Conservation (phyloP, 176 grass and related monocot genomes). For the Puya raimondii region DNA sequence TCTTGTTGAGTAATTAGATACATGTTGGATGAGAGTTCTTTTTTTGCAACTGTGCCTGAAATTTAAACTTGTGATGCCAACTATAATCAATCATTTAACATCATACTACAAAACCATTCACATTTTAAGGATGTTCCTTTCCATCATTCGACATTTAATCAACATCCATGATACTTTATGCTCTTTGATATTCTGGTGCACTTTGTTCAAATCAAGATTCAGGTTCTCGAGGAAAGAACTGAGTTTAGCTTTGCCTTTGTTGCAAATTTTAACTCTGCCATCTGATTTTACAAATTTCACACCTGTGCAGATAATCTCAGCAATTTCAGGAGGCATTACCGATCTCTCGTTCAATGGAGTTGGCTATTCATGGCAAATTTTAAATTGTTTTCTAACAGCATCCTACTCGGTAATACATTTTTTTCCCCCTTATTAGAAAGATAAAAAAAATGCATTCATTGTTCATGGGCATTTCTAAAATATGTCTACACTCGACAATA, state of each 20-base stretch:
- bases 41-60: too few relatives aligned
- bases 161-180: too few relatives aligned
- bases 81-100: too few relatives aligned
- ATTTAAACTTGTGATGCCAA: too few relatives aligned
- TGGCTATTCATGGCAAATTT: conserved; percentile 83
- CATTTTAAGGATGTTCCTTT: too few relatives aligned
- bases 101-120: too few relatives aligned
- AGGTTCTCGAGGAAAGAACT: neutral
- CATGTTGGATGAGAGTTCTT: too few relatives aligned
- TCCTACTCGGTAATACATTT: conserved; percentile 82
- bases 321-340: conserved; percentile 77
- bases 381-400: conserved; percentile 88
- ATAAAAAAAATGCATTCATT: neutral
- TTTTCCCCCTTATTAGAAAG: conserved; percentile 1
- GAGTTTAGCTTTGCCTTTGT: neutral
- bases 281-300: neutral
- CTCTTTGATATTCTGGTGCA: neutral
- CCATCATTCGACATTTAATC: too few relatives aligned
- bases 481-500: too few relatives aligned
- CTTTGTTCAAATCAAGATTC: neutral
- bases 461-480: too few relatives aligned
- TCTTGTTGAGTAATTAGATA: too few relatives aligned
- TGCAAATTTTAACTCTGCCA: neutral
- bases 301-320: conserved; percentile 70
- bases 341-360: conserved; percentile 82